Percentiles rank a stretch among this genome's conserved stretches.
Conservation (phyloP, 148 eudicot genomes). For the Oxyria digyna region DNA sequence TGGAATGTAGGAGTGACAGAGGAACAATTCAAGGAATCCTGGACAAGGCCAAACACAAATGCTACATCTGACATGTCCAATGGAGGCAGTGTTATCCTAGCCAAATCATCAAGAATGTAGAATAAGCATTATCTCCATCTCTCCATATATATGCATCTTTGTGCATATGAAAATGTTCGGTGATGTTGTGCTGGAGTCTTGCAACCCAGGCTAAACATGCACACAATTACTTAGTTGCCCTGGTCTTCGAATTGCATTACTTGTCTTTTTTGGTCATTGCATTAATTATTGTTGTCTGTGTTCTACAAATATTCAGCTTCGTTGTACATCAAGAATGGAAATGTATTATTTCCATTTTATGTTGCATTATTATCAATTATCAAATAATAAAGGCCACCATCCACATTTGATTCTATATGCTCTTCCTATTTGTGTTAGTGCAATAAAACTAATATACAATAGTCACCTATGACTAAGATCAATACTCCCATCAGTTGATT, state of each 20-base stretch:
- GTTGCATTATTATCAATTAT: background rate
- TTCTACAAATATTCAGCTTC: background rate
- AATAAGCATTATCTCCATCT: too few species aligned
- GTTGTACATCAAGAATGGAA: background rate
- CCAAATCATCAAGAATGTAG: constrained; percentile 35
- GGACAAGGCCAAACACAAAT: constrained; percentile 56
- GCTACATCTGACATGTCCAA: constrained; percentile 30
- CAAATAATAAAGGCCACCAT: background rate
- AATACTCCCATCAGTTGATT: too few species aligned
- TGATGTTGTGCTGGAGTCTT: too few species aligned
- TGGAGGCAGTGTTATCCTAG: constrained; percentile 31
- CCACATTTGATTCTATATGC: background rate
- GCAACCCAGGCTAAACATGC: background rate
- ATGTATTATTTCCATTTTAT: background rate
- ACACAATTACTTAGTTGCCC: background rate
- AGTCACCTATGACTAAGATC: too few species aligned
- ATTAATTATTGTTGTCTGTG: background rate
- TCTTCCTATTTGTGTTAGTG: background rate
- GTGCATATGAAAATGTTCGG: too few species aligned
- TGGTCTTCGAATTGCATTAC: too few species aligned
- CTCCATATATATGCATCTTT: background rate
- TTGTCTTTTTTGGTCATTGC: background rate
- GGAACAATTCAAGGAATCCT: constrained; percentile 59
- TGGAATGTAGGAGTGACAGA: constrained; percentile 49
- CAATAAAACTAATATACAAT: too few species aligned